Evolutionary conservation across 257 asterid species (phyloP).

Genomic region (Solanum phureja): DNA sequence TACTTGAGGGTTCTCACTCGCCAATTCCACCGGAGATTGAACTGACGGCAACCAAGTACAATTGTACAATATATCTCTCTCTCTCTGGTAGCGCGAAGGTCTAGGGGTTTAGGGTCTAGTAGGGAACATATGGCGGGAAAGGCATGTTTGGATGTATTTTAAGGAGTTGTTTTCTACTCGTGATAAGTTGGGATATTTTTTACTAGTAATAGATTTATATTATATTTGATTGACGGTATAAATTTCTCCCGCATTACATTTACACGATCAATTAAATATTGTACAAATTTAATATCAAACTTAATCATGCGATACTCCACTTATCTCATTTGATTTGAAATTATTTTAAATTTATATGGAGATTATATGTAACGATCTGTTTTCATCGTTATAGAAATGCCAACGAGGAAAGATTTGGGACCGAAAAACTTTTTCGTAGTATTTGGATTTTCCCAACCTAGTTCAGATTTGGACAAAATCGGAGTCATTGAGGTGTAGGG

Average conservation of each 20-base stretch:
- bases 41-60: background rate
- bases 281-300: background rate
- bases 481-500: too few species aligned
- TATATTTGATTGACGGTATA: too few species aligned
- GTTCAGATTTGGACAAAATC: too few species aligned
- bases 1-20: background rate
- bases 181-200: background rate
- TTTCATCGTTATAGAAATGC: too few species aligned
- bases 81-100: background rate
- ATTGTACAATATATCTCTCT: background rate
- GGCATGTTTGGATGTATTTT: background rate
- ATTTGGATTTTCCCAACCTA: too few species aligned
- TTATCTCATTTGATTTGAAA: background rate
- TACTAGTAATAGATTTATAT: too few species aligned
- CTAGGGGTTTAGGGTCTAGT: background rate
- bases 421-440: too few species aligned
- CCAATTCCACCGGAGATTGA: conserved; percentile 28
- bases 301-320: background rate
- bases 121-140: background rate
- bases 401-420: too few species aligned
- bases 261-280: too few species aligned
- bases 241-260: too few species aligned
- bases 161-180: too few species aligned
- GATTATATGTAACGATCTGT: background rate
- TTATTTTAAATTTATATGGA: background rate